Evolutionary conservation across 2,329 filamentous ascomycete genomes (phyloP), one percentile per base, ranked within the genome.

Genomic region (Thielaviopsis euricoi): DNA sequence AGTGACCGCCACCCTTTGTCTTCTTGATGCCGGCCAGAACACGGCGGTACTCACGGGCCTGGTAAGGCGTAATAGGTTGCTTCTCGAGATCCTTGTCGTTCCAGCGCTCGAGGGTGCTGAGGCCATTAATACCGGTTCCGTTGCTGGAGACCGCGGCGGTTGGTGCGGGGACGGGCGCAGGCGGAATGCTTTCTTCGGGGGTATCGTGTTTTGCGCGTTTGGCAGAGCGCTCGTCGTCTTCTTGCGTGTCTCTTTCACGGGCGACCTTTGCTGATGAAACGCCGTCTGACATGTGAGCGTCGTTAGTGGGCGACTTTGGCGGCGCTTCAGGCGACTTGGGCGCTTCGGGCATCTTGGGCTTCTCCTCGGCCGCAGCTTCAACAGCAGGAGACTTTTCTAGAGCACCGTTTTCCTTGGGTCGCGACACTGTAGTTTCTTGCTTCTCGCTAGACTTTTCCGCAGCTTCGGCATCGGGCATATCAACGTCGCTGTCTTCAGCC

Each of bases 151-250:
- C 61, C 59, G 68, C 62, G 60, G 68, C 63, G 7, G 63, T 57
- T 6, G 64, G 57, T 0, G 63, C 61, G 12, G 63, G 56, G 15
- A 62, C 53, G 29, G 63, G 61, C 6, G 58, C 52, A 23, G 58
- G 50, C 9, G 59, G 53, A 23, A 57, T 63, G 53, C 71, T 69
- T 33, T 74, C 72, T 1, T 71, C 71, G 50, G 76, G 73, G 13
- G 74, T 74, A 17, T 86, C 85, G 0, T 87, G 86, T 71, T 84
- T 91, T 43, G 87, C 81, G 25, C 90, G 83, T 74, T 96, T 96
- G 1, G 89, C 80, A 17, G 80, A 80, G 56, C 85, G 89, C 62
- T 88, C 80, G 12, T 74, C 73, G 15, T 72, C 72, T 0, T 74
- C 73, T 62, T 95, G 89, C 4, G 89, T 83, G 60, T 95, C 89